Evolutionary conservation across 371 early-diverging fungal species (phyloP), one percentile per base, ranked within the genome.

Genomic region (Lichtheimia ramosa): DNA sequence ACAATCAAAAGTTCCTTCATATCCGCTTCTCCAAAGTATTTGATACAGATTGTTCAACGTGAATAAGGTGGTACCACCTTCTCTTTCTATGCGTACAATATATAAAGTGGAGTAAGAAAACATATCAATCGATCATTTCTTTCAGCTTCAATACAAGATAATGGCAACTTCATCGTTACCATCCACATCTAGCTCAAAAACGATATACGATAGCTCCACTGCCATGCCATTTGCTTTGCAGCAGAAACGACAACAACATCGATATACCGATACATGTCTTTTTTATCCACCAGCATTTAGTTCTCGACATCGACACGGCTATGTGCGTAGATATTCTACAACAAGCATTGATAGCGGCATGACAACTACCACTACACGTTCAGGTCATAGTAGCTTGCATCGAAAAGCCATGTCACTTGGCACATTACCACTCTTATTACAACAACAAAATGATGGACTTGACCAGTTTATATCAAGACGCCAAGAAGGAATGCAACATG

Each of bases 221-320:
- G 25, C 53, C 13, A 40, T 40, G 16, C n/a, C 15, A 41, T 20
- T 16, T 13, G 41, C 27, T 40, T 24, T 21, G 39, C 41, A 43
- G 10, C 14, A 43, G 3, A 42, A 55, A 16, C 56, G 43, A 13
- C 41, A 34, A 10, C 34, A 43, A 1, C 56, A 55, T 55, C 56
- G 56, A 42, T 55, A 55, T 16, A 55, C 56, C 7, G 56, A 55
- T 23, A 55, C 56, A 3, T 55, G 56, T 25, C 27, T 55, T 20
- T 55, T 55, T 25, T 55, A 55, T 43, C 56, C 56, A 43, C 21
- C 56, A 0, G 56, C 56, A 43, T 25, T 55, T 10, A 16, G 43
- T 10, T 20, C 21, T 25, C 21, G 27, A 43, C 56, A 43, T 13
- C 16, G 42, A 41, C 43, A 55, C 5, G 56, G 56, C 7, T 55